These are phyloP conservation scores for Aspergillus clavatus DNA, from an alignment of 2,329 filamentous ascomycete genomes.

Conservation along the genomic window DNA sequence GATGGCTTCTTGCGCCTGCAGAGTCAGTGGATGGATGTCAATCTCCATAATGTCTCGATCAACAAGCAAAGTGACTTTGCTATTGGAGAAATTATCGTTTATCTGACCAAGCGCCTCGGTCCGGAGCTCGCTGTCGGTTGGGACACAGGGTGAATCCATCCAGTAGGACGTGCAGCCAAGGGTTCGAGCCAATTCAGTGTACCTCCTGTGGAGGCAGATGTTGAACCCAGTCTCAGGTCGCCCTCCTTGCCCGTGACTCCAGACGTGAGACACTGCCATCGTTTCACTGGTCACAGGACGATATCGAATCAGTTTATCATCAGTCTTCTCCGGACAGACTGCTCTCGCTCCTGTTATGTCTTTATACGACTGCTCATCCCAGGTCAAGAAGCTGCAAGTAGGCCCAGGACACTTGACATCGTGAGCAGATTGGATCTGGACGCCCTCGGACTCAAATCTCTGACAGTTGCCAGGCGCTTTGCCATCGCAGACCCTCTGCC, in stretches of 20 bases:
- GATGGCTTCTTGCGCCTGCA: slow-evolving; percentile 12
- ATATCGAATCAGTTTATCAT: slow-evolving; percentile 7
- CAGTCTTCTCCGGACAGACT: slow-evolving; percentile 5
- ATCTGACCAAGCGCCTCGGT: slow-evolving; percentile 22
- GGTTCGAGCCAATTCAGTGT: slow-evolving; percentile 12
- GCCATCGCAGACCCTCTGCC: slow-evolving; percentile 9
- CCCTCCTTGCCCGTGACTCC: slow-evolving; percentile 24
- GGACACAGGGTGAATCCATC: slow-evolving; percentile 29
- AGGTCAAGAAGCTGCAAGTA: slow-evolving; percentile 9
- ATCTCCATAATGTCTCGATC: slow-evolving; percentile 25
- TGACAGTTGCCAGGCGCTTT: slow-evolving; percentile 13
- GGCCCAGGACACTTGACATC: slow-evolving; percentile 5
- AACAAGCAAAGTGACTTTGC: slow-evolving; percentile 17
- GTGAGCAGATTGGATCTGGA: slow-evolving; percentile 15
- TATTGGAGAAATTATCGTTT: slow-evolving; percentile 18
- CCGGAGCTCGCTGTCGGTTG: slow-evolving; percentile 16
- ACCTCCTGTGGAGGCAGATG: slow-evolving; percentile 22
- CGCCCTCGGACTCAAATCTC: slow-evolving; percentile 12
- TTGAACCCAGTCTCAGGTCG: slow-evolving; percentile 22
- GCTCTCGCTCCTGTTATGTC: slow-evolving; percentile 9
- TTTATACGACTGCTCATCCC: slow-evolving; percentile 15
- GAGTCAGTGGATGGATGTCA: slow-evolving; percentile 12
- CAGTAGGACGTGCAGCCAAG: slow-evolving; percentile 26
- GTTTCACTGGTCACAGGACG: slow-evolving; percentile 6
- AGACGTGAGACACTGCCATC: slow-evolving; percentile 23